Conservation (phyloP, 1,284 basidiomycete species). For the Puccinia triticina region DNA sequence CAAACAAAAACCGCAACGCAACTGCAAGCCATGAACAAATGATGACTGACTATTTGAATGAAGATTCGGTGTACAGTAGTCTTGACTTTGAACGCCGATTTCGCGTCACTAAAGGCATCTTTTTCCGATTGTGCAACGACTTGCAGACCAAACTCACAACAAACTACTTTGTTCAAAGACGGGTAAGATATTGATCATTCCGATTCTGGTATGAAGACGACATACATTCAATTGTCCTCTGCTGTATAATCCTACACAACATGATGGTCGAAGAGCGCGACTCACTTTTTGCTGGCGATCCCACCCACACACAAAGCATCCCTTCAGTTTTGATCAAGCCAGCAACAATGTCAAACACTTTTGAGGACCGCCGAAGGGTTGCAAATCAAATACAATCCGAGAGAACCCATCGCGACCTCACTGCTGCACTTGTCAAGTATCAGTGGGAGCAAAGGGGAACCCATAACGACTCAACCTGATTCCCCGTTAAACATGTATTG, state of each 20-base stretch:
- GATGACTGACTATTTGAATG: background rate
- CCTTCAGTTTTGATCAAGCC: background rate
- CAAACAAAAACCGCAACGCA: conserved; percentile 2
- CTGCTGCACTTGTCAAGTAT: background rate
- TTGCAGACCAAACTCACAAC: background rate
- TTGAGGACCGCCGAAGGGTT: background rate
- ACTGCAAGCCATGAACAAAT: background rate
- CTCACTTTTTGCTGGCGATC: background rate
- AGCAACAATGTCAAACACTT: background rate
- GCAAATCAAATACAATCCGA: background rate
- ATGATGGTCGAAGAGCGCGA: background rate
- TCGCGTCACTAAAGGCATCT: background rate
- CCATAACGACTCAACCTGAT: background rate
- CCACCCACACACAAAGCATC: background rate
- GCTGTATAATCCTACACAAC: background rate
- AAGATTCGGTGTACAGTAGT: background rate
- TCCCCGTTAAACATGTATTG: no score
- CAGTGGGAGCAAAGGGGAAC: background rate
- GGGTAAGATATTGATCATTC: background rate
- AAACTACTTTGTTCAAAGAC: background rate
- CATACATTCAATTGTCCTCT: background rate
- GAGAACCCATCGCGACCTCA: background rate
- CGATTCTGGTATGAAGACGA: background rate
- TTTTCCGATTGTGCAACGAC: conserved; percentile 14
- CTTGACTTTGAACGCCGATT: background rate